These are phyloP conservation scores for Saccharomyces eubayanus DNA, from an alignment of 805 yeast species.

Conservation along the genomic window DNA sequence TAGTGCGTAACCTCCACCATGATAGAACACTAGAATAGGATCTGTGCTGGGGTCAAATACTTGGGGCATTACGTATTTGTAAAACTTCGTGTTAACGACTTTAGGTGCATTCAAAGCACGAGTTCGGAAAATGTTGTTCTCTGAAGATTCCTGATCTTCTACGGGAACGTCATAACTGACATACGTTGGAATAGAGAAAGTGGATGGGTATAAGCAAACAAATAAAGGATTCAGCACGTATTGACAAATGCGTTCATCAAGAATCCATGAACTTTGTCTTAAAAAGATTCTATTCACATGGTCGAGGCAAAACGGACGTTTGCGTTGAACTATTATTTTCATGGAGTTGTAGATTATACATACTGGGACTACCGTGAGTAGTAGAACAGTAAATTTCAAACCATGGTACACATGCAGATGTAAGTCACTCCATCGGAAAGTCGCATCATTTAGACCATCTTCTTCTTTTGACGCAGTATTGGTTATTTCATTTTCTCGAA, in stretches of 20 bases:
- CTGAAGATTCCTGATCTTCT: not conserved
- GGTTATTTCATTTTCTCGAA: not conserved
- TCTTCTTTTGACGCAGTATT: not conserved
- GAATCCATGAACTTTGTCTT: not conserved
- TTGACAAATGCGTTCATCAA: slow-evolving; percentile 3
- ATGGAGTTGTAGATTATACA: not conserved
- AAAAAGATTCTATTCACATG: not conserved
- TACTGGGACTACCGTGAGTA: not conserved
- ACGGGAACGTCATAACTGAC: not conserved
- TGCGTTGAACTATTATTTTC: not conserved
- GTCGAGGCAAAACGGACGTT: not conserved
- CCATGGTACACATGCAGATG: not conserved
- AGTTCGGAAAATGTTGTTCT: not conserved
- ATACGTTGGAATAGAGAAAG: not conserved
- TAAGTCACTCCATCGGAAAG: not conserved
- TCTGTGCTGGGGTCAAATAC: slow-evolving; percentile 13
- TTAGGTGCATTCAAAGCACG: not conserved
- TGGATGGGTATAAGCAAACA: not conserved
- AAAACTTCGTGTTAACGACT: slow-evolving; percentile 5
- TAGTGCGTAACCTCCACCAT: slow-evolving; percentile 25
- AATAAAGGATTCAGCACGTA: slow-evolving; percentile 14
- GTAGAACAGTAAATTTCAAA: not conserved
- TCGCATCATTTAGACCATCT: not conserved
- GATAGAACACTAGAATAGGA: slow-evolving; percentile 15
- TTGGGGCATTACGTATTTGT: slow-evolving; percentile 3